phyloP scores from a whole-genome alignment of 1,284 basidiomycete species.

The Sparassis latifolia region DNA sequence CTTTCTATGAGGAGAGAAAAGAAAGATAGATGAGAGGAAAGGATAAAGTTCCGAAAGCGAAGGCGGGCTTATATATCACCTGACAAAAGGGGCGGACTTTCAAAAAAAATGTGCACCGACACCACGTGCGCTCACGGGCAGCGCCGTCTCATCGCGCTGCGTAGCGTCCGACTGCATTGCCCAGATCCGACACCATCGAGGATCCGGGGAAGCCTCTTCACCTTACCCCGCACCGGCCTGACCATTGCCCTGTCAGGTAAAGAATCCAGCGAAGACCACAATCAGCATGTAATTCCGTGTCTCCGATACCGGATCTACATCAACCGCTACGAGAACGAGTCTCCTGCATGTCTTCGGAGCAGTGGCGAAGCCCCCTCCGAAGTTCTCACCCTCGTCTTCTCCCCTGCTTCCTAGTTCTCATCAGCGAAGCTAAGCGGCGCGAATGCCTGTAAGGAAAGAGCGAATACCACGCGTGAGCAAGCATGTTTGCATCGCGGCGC shows the following conservation, averaged over 20 bases:
- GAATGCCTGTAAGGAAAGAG: conserved; percentile 43
- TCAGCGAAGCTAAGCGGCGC: conserved; percentile 58
- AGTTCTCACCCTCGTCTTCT: too few relatives aligned
- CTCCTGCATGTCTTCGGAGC: not conserved
- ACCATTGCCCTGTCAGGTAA: too few relatives aligned
- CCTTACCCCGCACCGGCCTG: too few relatives aligned
- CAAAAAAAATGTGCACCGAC: conserved; percentile 20
- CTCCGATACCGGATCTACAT: conserved; percentile 11
- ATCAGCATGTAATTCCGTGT: not conserved
- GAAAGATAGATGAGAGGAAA: conserved; percentile 26
- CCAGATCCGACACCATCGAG: too few relatives aligned
- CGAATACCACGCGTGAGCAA: conserved; percentile 14
- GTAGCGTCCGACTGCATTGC: too few relatives aligned
- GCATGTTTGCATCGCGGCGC: conserved; percentile 21
- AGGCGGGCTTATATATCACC: conserved; percentile 21
- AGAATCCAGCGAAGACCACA: too few relatives aligned
- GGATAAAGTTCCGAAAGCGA: conserved; percentile 17
- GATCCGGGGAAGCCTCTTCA: too few relatives aligned
- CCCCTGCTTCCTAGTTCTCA: conserved; percentile 22
- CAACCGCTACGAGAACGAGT: too few relatives aligned
- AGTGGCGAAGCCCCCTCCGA: not conserved
- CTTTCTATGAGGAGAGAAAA: conserved; percentile 41
- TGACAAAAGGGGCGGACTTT: conserved; percentile 17
- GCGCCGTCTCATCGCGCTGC: not conserved
- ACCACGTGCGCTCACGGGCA: conserved; percentile 17